Conservation (phyloP, 2,329 filamentous ascomycete genomes). For the Ophiocordyceps camponoti-leonardi region DNA sequence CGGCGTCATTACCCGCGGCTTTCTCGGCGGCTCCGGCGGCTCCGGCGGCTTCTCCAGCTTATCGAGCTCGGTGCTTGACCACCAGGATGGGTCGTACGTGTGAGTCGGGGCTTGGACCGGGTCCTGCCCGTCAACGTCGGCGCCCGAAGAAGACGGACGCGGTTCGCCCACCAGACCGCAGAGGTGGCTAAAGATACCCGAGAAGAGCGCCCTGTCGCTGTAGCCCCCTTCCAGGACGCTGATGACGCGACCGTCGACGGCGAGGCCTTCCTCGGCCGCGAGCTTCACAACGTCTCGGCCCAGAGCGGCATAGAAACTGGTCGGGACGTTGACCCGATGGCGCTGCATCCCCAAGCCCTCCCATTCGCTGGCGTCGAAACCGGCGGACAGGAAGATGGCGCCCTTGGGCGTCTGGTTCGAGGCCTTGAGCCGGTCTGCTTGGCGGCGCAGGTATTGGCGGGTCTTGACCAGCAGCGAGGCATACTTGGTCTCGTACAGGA, state of each 20-base stretch:
- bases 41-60: constrained; percentile 46
- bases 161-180: constrained; percentile 56
- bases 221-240: constrained; percentile 95
- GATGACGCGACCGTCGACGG: constrained; percentile 69
- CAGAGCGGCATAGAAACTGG: constrained; percentile 86
- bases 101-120: constrained; percentile 12
- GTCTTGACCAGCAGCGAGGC: constrained; percentile 63
- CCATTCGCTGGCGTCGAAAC: constrained; percentile 94
- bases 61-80: constrained; percentile 48
- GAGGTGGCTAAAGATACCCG: constrained; percentile 78
- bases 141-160: constrained; percentile 34
- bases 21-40: constrained; percentile 30
- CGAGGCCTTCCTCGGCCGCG: constrained; percentile 60
- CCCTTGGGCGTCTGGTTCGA: constrained; percentile 52
- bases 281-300: constrained; percentile 71
- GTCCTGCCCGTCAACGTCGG: constrained; percentile 4
- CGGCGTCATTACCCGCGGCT: constrained; percentile 34
- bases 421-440: constrained; percentile 47
- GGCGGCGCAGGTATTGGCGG: constrained; percentile 54
- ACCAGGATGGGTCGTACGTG: constrained; percentile 54
- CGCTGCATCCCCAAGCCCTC: constrained; percentile 87
- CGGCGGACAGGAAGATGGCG: constrained; percentile 87
- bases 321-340: constrained; percentile 89
- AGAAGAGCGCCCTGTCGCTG: constrained; percentile 76
- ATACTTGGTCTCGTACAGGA: constrained; percentile 69